Evolutionary conservation across 1,284 basidiomycete genomes (phyloP).

Genomic region (Apiotrichum laibachii): DNA sequence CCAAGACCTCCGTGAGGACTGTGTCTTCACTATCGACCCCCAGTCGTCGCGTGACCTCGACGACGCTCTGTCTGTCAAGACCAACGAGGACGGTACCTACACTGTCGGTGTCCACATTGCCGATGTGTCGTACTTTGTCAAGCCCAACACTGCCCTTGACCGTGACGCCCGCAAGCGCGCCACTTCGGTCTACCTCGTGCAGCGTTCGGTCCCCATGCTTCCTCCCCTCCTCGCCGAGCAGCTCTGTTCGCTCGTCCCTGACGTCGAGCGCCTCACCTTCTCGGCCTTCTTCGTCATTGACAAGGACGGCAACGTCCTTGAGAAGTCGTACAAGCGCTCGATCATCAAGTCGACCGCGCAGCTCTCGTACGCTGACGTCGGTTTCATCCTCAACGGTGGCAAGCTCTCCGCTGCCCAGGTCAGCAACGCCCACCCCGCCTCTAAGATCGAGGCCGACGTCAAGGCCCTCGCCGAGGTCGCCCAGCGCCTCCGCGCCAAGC

Average conservation of each 20-base stretch:
- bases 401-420: conserved; percentile 59
- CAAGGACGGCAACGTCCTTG: conserved; percentile 73
- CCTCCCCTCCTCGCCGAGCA: conserved; percentile 87
- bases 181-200: conserved; percentile 93
- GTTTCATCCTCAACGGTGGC: conserved; percentile 75
- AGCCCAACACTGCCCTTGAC: conserved; percentile 92
- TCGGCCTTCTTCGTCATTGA: conserved; percentile 83
- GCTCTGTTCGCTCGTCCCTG: conserved; percentile 85
- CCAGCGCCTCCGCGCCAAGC: conserved; percentile 66
- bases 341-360: conserved; percentile 80
- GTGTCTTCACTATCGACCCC: conserved; percentile 93
- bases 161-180: conserved; percentile 96
- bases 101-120: conserved; percentile 92
- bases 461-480: conserved; percentile 64
- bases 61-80: conserved; percentile 85
- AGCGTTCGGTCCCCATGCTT: conserved; percentile 93
- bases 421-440: conserved; percentile 59
- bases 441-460: conserved; percentile 71
- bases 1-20: conserved; percentile 77
- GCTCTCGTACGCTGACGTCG: conserved; percentile 77
- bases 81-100: conserved; percentile 84
- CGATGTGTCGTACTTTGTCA: conserved; percentile 94
- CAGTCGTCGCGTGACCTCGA: conserved; percentile 86
- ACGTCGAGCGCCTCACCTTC: conserved; percentile 84
- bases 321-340: conserved; percentile 89